Percentiles rank a stretch among this genome's conserved stretches.
Evolutionary conservation across 176 grass and related monocot species (phyloP).

Genomic region (Areca catechu): DNA sequence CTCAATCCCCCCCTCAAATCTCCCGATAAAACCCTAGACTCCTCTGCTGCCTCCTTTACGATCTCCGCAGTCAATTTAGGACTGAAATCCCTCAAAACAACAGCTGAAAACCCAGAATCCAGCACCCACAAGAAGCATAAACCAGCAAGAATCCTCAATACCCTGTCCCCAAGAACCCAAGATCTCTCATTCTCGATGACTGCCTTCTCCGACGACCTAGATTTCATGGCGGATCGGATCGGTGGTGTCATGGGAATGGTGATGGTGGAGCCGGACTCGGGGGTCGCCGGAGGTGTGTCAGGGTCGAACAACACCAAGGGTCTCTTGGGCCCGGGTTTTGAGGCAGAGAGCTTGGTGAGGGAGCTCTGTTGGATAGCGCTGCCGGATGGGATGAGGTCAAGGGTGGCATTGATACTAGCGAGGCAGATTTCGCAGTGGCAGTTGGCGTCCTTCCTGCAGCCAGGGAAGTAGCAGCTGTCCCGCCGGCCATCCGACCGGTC

Average conservation of each 20-base stretch:
- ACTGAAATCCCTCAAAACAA: conserved; percentile 27
- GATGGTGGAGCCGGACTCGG: conserved; percentile 5
- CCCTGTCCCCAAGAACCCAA: background rate
- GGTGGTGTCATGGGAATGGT: conserved; percentile 34
- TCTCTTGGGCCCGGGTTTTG: background rate
- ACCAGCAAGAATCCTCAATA: conserved; percentile 22
- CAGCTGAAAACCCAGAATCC: conserved; percentile 48
- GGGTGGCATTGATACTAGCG: conserved; percentile 82
- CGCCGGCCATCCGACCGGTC: conserved; percentile 14
- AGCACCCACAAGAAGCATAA: conserved; percentile 37
- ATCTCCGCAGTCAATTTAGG: conserved; percentile 44
- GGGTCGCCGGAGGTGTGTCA: conserved; percentile 1
- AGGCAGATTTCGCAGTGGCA: conserved; percentile 86
- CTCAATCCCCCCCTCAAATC: conserved; percentile 29
- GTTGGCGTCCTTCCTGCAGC: conserved; percentile 82
- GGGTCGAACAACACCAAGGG: conserved; percentile 14
- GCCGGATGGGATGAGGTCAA: conserved; percentile 51
- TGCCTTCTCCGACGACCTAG: conserved; percentile 1
- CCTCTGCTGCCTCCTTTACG: conserved; percentile 25
- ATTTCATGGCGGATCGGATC: conserved; percentile 36
- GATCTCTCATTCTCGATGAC: background rate
- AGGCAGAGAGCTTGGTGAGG: conserved; percentile 13
- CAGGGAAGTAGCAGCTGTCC: conserved; percentile 49
- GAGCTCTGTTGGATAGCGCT: conserved; percentile 34
- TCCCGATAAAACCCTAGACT: conserved; percentile 24